A percentile compares a stretch with the other conserved stretches of the same genome.
These are phyloP conservation scores for Pulveroboletus sp. DNA, from an alignment of 768 basidiomycete genomes.

Conservation along the genomic window DNA sequence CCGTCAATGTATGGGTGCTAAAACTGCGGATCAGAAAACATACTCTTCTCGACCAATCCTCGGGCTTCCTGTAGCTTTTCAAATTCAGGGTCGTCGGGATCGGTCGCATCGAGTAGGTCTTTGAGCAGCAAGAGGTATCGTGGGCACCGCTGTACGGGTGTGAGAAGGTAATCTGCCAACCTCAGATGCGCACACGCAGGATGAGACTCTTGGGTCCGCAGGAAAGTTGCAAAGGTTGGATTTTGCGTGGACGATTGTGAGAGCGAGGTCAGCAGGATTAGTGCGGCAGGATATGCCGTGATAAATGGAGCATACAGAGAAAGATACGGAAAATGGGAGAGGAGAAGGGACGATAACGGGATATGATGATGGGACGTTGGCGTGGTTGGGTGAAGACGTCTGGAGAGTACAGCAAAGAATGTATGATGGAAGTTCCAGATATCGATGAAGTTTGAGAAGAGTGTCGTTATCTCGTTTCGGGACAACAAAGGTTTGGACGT, in stretches of 20 bases:
- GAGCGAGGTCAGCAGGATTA: slow-evolving; percentile 56
- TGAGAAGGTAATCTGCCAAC: slow-evolving; percentile 80
- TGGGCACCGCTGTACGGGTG: slow-evolving; percentile 84
- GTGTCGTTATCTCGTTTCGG: slow-evolving; percentile 60
- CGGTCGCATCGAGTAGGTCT: slow-evolving; percentile 70
- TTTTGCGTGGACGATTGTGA: slow-evolving; percentile 40
- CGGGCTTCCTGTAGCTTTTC: slow-evolving; percentile 56
- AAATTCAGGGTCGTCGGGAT: slow-evolving; percentile 63
- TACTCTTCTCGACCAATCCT: slow-evolving; percentile 72
- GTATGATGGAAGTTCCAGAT: slow-evolving; percentile 86
- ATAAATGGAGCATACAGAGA: slow-evolving; percentile 85
- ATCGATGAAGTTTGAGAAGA: slow-evolving; percentile 88
- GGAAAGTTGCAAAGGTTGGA: slow-evolving; percentile 56
- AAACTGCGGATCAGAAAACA: slow-evolving; percentile 10
- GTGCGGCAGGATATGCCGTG: slow-evolving; percentile 66
- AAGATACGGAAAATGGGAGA: slow-evolving; percentile 83
- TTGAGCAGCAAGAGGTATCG: slow-evolving; percentile 80
- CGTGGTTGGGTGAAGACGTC: slow-evolving; percentile 31
- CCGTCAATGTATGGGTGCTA: slow-evolving; percentile 1
- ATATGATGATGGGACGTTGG: slow-evolving; percentile 28
- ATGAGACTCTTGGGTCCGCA: slow-evolving; percentile 62
- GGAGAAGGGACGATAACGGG: slow-evolving; percentile 55
- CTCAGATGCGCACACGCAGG: slow-evolving; percentile 70
- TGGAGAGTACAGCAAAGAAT: slow-evolving; percentile 59
- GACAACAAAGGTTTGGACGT: slow-evolving; percentile 64